Conservation (phyloP, 305 asterid genomes). For the Striga hermonthica region DNA sequence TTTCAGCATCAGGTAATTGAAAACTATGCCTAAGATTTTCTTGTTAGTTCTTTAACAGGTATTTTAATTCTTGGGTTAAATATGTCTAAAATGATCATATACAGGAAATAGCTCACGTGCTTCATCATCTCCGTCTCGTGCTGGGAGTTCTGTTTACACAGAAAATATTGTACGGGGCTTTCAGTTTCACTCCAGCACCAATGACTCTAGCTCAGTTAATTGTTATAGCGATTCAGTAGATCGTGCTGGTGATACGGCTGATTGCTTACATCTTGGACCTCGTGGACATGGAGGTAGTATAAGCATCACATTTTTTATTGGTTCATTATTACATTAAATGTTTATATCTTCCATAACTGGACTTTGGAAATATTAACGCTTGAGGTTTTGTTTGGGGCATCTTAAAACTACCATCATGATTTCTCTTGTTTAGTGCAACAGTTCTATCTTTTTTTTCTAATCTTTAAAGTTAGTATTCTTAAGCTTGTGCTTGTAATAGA, state of each 20-base stretch:
- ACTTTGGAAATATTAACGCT: constrained; percentile 2
- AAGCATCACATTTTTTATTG: constrained; percentile 7
- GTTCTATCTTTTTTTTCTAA: constrained; percentile 2
- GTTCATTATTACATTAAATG: neutral
- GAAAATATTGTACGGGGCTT: constrained; percentile 53
- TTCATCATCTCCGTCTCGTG: constrained; percentile 53
- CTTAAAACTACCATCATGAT: constrained; percentile 4
- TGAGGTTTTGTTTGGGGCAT: constrained; percentile 5
- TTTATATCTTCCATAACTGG: constrained; percentile 18
- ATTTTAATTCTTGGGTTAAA: constrained; percentile 21
- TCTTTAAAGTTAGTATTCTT: constrained; percentile 7
- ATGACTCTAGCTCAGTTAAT: constrained; percentile 44
- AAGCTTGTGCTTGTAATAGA: constrained; percentile 25
- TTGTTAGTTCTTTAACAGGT: constrained; percentile 20
- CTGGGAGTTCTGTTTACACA: constrained; percentile 45
- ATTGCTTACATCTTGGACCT: constrained; percentile 71
- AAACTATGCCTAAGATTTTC: constrained; percentile 30
- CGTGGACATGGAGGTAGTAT: constrained; percentile 71
- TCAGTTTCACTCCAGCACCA: constrained; percentile 53
- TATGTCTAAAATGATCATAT: constrained; percentile 29
- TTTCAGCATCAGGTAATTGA: constrained; percentile 72
- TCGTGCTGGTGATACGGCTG: constrained; percentile 41
- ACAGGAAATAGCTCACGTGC: constrained; percentile 55
- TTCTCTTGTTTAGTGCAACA: constrained; percentile 3
- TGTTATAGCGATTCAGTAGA: constrained; percentile 41